Percentiles rank a stretch among this genome's conserved stretches.
phyloP scores from a whole-genome alignment of 805 yeast genomes.

The Kazachstania psychrophila region DNA sequence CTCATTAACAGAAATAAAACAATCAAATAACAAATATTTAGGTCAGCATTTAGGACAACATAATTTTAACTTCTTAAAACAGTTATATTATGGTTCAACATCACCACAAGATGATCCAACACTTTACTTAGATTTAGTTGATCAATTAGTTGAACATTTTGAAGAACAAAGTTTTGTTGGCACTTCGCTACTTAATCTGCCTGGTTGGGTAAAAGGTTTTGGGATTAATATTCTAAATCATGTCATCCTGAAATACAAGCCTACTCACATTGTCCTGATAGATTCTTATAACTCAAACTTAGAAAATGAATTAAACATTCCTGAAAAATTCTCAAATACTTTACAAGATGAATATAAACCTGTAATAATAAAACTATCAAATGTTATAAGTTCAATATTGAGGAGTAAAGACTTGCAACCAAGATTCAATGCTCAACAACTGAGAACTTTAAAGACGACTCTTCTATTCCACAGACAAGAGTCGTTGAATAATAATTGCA shows the following conservation, averaged over 20 bases:
- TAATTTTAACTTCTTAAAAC: conserved; percentile 10
- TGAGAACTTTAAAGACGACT: conserved; percentile 43
- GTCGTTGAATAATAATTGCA: conserved; percentile 1
- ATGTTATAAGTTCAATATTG: not conserved
- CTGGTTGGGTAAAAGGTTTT: conserved; percentile 88
- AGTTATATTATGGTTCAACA: conserved; percentile 49
- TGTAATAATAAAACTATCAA: conserved; percentile 24
- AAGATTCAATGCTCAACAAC: conserved; percentile 42
- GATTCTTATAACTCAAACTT: conserved; percentile 28
- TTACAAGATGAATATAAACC: conserved; percentile 24
- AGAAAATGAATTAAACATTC: conserved; percentile 25
- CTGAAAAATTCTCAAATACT: conserved; percentile 21
- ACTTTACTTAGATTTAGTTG: conserved; percentile 39
- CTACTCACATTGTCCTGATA: conserved; percentile 51
- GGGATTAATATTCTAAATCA: conserved; percentile 59
- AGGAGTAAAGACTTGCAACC: not conserved
- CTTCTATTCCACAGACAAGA: conserved; percentile 43
- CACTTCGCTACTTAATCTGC: conserved; percentile 58
- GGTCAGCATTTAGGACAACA: conserved; percentile 23
- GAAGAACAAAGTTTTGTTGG: conserved; percentile 29
- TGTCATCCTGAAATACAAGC: conserved; percentile 37
- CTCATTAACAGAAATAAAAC: conserved; percentile 37
- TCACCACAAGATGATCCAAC: conserved; percentile 62
- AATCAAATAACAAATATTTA: conserved; percentile 8
- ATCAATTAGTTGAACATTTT: conserved; percentile 30